Conservation (phyloP, 768 basidiomycete species). For the Trametes maxima region DNA sequence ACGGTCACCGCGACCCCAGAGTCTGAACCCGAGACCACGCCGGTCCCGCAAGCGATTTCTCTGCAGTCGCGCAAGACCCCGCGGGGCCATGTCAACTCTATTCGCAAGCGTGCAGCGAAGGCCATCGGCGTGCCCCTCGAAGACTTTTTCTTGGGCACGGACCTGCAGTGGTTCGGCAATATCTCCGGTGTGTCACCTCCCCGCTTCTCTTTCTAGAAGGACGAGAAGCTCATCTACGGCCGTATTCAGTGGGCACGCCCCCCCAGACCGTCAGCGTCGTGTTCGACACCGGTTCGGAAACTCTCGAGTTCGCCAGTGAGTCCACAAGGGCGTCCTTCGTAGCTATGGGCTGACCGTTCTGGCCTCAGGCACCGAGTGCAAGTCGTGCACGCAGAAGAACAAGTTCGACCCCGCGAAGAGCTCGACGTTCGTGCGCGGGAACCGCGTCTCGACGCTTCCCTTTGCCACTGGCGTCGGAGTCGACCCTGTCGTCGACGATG, state of each 20-base stretch:
- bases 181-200: conserved; percentile 40
- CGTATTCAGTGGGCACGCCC: conserved; percentile 50
- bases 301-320: conserved; percentile 53
- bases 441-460: conserved; percentile 45
- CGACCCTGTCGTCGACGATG: conserved; percentile 50
- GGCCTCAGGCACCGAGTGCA: conserved; percentile 45
- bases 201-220: neutral
- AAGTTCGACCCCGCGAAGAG: conserved; percentile 52
- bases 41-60: conserved; percentile 22
- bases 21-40: conserved; percentile 5
- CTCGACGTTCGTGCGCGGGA: conserved; percentile 52
- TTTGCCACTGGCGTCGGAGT: conserved; percentile 57
- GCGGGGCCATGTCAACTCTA: conserved; percentile 12
- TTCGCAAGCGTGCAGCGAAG: conserved; percentile 27
- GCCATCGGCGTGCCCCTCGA: conserved; percentile 47
- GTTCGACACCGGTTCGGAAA: conserved; percentile 58
- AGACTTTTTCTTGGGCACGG: conserved; percentile 59
- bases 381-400: conserved; percentile 45
- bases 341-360: neutral
- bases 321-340: neutral
- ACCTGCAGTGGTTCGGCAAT: conserved; percentile 64
- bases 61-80: conserved; percentile 27
- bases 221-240: neutral
- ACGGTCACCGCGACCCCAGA: conserved; percentile 3
- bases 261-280: conserved; percentile 51